Base-by-base conservation (phyloP, 2,329 filamentous ascomycete species). In the Fusarium dimerum region DNA sequence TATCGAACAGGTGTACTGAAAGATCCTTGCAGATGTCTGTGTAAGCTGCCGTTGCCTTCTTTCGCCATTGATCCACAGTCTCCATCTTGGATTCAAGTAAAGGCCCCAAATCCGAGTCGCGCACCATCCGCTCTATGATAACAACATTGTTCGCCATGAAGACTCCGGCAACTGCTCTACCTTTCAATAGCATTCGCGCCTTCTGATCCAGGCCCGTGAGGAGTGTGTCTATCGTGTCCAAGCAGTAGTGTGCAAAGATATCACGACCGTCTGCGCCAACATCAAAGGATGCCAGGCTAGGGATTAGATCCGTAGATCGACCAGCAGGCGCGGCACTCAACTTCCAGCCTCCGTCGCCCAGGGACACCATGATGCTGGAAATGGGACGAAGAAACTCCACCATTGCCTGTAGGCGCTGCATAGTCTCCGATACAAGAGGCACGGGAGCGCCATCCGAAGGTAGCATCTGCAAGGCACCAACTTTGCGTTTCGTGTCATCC, bases 311-410 rank as follows among this genome's bases (percentile, higher is more conserved):
- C 7, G 82, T 83, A 4, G 80, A 80, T 11, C 82, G 81, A 10
- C 80, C 76, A 40, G 78, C 76, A 15, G 77, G 73, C 30, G 76
- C 73, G 10, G 75, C 72, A 17, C 71, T 76, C 4, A 80, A 78
- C 55, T 83, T 85, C 94, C 94, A 99, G 36, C 93, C 93, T 2
- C 92, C 92, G 64, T 97, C 92, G 16, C 94, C 94, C 10, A 99
- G 76, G 1, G 92, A 96, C 29, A 94, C 86, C 78, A 99, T 86
- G 61, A 99, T 90, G 54, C 90, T 93, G 3, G 90, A 90, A 17
- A 99, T 82, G 1, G 94, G 92, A 7, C 86, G 83, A 18, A 96
- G 79, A 71, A 96, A 97, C 48, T 88, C 85, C 2, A 92, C 89
- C 84, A 99, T 89, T 13, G 87, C 87, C 63, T 94, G 88, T 15